These are phyloP conservation scores for Psophocarpus tetragonolobus DNA, from an alignment of 306 rosid genomes.

Conservation along the genomic window DNA sequence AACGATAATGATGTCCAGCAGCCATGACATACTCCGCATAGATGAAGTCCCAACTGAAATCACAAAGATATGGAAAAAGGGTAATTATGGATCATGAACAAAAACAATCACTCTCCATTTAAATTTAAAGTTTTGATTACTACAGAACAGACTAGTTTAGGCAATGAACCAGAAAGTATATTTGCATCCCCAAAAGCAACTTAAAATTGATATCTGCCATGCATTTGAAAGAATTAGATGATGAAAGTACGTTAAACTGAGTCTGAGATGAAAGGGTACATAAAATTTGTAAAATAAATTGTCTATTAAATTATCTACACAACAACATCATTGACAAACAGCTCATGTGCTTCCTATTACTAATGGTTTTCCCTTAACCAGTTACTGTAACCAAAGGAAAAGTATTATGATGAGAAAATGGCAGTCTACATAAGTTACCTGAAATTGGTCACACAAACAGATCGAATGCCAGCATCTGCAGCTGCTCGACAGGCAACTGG, in stretches of 20 bases:
- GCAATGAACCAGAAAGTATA: conserved; percentile 13
- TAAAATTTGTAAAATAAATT: background rate
- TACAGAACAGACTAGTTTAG: background rate
- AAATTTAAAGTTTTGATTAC: background rate
- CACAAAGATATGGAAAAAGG: conserved; percentile 26
- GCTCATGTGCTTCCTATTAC: background rate
- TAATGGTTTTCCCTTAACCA: conserved; percentile 7
- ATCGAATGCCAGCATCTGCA: conserved; percentile 96
- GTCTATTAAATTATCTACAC: background rate
- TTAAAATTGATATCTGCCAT: background rate
- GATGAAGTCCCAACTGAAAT: conserved; percentile 98
- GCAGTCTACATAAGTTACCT: conserved; percentile 48
- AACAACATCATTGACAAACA: background rate
- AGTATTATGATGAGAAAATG: background rate
- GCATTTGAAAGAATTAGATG: conserved; percentile 1
- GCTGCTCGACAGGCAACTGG: conserved; percentile 98
- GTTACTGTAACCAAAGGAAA: background rate
- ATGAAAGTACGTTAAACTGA: background rate
- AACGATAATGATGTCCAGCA: conserved; percentile 88
- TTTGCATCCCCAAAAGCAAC: conserved; percentile 10
- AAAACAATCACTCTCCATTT: conserved; percentile 21
- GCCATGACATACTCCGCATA: conserved; percentile 97
- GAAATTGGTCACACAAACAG: conserved; percentile 95
- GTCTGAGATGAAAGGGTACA: background rate
- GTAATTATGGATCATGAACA: conserved; percentile 10